Evolutionary conservation across 2,329 filamentous ascomycete species (phyloP), one percentile per base, ranked within the genome.

Genomic region (Alternaria arborescens): DNA sequence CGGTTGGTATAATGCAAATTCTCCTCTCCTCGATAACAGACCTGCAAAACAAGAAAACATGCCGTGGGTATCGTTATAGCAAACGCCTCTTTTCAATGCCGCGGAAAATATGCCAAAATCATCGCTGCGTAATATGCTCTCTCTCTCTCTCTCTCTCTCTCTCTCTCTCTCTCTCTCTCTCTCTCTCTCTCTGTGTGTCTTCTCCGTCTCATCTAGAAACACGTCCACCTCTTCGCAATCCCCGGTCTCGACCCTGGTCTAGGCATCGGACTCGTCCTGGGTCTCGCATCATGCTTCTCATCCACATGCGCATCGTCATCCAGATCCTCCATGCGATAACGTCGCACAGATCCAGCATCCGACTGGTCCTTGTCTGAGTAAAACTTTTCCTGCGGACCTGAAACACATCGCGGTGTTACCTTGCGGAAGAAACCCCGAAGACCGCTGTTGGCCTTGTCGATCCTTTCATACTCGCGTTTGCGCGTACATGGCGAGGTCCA

Each of bases 401-500:
- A 77, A 1, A 78, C 71, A 50, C 73, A 77, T 55, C 72, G 65
- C 2, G 77, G 77, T 12, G 75, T 65, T n/a, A 76, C 53, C 54
- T 65, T 71, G 16, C 73, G 67, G 32, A 77, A 46, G 11, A 79
- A 56, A 0, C 77, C 76, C 8, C 77, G 69, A 1, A 79, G n/a
- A 2, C 78, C 78, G n/a, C 62, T 75, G 53, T 77, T 75, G n/a
- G 74, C 73, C 20, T 65, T 68, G 58, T 79, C 77, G 58, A 80
- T 80, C 34, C 74, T 67, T 22, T 74, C 73, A 59, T 80, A 80
- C 54, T 80, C 72, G 20, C 68, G 71, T 38, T 64, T 64, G 10
- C 77, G 69, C 8, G 77, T 78, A 61, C 67, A 69, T 1, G 74
- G 73, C 5, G 77, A 79, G 12, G 70, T 78, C 77, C 77, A 80